Evolutionary conservation across 1,284 basidiomycete genomes (phyloP).

Genomic region (Tylopilus sp.): DNA sequence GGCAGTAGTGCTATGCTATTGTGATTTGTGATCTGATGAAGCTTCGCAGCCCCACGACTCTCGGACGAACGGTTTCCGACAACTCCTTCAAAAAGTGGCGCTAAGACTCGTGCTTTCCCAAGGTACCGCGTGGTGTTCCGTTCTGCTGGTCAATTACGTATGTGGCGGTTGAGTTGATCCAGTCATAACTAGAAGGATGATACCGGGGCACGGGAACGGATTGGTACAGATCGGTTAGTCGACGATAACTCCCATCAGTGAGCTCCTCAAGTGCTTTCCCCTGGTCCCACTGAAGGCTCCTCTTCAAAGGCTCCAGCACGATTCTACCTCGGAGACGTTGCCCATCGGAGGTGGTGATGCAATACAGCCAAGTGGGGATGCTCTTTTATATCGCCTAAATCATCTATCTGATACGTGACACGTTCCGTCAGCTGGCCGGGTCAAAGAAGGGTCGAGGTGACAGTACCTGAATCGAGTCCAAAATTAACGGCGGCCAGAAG

Average conservation of each 20-base stretch:
- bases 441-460: constrained; percentile 18
- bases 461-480: constrained; percentile 7
- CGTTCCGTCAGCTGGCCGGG: constrained; percentile 8
- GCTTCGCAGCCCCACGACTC: neutral
- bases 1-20: neutral
- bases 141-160: constrained; percentile 1
- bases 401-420: constrained; percentile 9
- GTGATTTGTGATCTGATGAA: neutral
- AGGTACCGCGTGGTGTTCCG: neutral
- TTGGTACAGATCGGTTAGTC: constrained; percentile 16
- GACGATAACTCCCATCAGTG: constrained; percentile 14
- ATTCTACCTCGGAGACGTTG: constrained; percentile 2
- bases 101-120: constrained; percentile 9
- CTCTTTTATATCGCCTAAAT: constrained; percentile 4
- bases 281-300: constrained; percentile 4
- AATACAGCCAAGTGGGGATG: constrained; percentile 29
- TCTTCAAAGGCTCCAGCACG: constrained; percentile 7
- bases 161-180: neutral
- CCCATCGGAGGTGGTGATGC: neutral
- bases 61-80: constrained; percentile 1
- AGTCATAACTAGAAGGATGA: neutral
- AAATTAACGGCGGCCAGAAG: constrained; percentile 4
- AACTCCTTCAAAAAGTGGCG: neutral
- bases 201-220: constrained; percentile 5
- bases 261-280: constrained; percentile 11